Evolutionary conservation across 2,329 filamentous ascomycete species (phyloP).

Genomic region (Alternaria sp.): DNA sequence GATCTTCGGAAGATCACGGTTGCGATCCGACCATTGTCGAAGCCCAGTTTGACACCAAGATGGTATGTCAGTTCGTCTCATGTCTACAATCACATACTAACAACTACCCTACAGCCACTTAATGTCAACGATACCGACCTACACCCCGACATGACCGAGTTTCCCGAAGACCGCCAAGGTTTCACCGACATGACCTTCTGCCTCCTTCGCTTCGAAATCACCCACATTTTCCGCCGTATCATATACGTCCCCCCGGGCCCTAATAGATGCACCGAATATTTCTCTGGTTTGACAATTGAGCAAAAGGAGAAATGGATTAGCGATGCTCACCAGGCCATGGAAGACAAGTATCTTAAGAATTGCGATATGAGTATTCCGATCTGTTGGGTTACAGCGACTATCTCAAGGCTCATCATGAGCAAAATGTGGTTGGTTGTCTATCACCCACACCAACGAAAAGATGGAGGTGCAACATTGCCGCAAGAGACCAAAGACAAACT

Average conservation of each 20-base stretch:
- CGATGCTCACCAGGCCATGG: slow-evolving; percentile 57
- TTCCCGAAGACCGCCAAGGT: slow-evolving; percentile 58
- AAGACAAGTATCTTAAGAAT: slow-evolving; percentile 60
- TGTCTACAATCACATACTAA: slow-evolving; percentile 5
- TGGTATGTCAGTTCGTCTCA: slow-evolving; percentile 39
- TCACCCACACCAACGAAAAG: slow-evolving; percentile 73
- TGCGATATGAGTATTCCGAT: slow-evolving; percentile 67
- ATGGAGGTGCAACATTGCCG: slow-evolving; percentile 63
- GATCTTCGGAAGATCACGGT: slow-evolving; percentile 70
- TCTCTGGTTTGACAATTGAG: slow-evolving; percentile 55
- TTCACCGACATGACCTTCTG: slow-evolving; percentile 68
- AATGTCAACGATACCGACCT: slow-evolving; percentile 67
- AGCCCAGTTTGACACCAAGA: slow-evolving; percentile 67
- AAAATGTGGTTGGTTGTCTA: slow-evolving; percentile 83
- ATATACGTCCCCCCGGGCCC: slow-evolving; percentile 57
- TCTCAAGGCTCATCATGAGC: slow-evolving; percentile 75
- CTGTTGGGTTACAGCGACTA: slow-evolving; percentile 74
- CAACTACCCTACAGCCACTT: slow-evolving; percentile 50
- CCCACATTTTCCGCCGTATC: slow-evolving; percentile 57
- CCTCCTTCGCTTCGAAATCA: slow-evolving; percentile 63
- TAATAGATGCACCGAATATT: slow-evolving; percentile 53
- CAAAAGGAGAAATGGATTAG: slow-evolving; percentile 62
- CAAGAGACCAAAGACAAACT: slow-evolving; percentile 73
- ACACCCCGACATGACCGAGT: slow-evolving; percentile 58
- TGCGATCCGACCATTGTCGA: slow-evolving; percentile 68